phyloP scores from a whole-genome alignment of 495 filamentous ascomycete genomes.

The Peziza echinospora region DNA sequence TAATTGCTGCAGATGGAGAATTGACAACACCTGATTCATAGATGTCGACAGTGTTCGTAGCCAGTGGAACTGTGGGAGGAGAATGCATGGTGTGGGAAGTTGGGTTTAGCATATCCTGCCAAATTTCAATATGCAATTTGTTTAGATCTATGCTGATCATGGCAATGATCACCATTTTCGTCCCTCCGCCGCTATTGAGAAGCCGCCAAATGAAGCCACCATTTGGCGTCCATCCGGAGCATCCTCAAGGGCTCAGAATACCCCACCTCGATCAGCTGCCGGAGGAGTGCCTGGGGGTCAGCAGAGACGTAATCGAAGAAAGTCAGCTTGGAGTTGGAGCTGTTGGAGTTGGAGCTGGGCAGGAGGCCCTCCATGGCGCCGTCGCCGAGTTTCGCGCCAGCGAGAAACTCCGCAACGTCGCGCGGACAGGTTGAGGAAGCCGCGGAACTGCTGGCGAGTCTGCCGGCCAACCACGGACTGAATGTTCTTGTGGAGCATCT shows the following conservation, averaged over 20 bases:
- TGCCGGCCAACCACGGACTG: too few species aligned
- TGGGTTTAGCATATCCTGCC: neutral
- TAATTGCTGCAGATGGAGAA: neutral
- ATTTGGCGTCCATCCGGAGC: neutral
- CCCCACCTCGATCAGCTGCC: neutral
- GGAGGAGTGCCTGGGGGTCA: too few species aligned
- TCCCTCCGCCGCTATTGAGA: neutral
- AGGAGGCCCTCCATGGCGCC: too few species aligned
- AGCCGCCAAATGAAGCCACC: too few species aligned
- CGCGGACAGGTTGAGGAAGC: too few species aligned
- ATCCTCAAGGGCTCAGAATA: neutral
- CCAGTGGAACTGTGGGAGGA: neutral
- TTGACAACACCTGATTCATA: neutral
- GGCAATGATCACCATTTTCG: neutral
- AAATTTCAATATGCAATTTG: neutral
- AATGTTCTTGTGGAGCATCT: neutral
- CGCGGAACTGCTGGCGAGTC: too few species aligned
- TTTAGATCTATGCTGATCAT: neutral
- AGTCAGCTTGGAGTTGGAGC: too few species aligned
- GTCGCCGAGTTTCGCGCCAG: too few species aligned
- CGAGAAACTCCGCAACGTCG: too few species aligned
- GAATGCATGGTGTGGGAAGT: neutral
- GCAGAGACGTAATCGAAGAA: too few species aligned
- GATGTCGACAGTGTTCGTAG: neutral
- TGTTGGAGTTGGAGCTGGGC: too few species aligned